Evolutionary conservation across 2,329 filamentous ascomycete genomes (phyloP).

Genomic region (Hirsutella rhossiliensis): DNA sequence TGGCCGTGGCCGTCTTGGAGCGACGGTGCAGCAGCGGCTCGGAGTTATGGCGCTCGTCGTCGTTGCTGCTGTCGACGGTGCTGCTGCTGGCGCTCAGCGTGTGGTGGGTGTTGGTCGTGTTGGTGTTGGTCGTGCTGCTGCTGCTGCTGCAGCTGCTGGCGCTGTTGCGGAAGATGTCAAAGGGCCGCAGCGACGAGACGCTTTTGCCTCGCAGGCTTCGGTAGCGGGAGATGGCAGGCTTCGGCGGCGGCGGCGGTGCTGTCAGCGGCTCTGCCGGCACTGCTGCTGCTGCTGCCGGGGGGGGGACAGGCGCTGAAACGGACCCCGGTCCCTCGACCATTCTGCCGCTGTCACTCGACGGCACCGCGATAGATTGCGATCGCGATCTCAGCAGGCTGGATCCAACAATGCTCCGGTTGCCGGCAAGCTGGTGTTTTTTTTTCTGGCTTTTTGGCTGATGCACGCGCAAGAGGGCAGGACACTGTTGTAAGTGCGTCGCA

Average conservation of each 20-base stretch:
- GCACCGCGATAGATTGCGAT: no score
- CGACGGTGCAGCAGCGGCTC: constrained; percentile 7
- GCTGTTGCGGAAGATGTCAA: constrained; percentile 16
- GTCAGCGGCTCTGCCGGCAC: neutral
- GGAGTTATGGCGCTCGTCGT: neutral
- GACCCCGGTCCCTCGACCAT: neutral
- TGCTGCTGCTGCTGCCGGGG: neutral
- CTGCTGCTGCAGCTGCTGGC: neutral
- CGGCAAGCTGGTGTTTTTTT: neutral
- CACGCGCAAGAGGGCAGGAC: neutral
- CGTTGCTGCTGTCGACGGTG: neutral
- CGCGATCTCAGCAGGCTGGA: no score
- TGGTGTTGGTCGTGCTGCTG: neutral
- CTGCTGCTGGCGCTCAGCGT: neutral
- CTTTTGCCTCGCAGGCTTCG: constrained; percentile 22
- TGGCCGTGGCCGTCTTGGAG: constrained; percentile 13
- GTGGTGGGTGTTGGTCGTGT: neutral
- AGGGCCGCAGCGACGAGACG: constrained; percentile 16
- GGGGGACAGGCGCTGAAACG: neutral
- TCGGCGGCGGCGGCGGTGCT: neutral
- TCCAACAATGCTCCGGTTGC: neutral
- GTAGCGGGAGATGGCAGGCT: constrained; percentile 15
- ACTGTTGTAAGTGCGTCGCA: no score
- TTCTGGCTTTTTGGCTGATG: neutral
- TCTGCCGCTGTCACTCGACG: constrained; percentile 3